phyloP scores from a whole-genome alignment of 805 yeast species.

The Saitoella complicata region DNA sequence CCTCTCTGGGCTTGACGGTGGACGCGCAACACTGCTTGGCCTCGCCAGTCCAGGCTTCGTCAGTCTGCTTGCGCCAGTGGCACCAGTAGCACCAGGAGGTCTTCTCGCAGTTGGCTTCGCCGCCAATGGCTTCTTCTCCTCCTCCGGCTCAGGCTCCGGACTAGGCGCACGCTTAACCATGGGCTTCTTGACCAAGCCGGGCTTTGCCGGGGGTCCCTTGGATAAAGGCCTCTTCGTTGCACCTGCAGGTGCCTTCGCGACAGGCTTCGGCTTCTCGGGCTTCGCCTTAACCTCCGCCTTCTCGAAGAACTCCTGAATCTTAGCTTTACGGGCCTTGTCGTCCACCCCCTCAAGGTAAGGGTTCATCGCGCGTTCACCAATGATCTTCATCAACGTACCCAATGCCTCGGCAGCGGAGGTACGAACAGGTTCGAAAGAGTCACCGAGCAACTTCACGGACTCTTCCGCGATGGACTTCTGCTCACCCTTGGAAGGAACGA shows the following conservation, averaged over 20 bases:
- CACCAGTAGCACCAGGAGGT: constrained; percentile 4
- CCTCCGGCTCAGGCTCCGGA: too few species aligned
- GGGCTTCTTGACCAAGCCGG: constrained; percentile 5
- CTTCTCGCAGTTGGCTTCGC: constrained; percentile 4
- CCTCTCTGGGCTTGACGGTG: background rate
- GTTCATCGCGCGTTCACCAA: constrained; percentile 54
- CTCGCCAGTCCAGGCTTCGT: constrained; percentile 2
- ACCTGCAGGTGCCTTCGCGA: constrained; percentile 10
- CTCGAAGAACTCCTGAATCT: constrained; percentile 45
- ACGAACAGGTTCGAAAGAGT: constrained; percentile 73
- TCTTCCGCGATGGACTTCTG: constrained; percentile 39
- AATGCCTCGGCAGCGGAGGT: constrained; percentile 58
- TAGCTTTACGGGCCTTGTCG: constrained; percentile 45
- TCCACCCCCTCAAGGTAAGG: constrained; percentile 55
- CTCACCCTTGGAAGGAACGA: constrained; percentile 36
- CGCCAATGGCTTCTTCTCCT: constrained; percentile 1
- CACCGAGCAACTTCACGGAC: constrained; percentile 51
- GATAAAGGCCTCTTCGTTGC: constrained; percentile 6
- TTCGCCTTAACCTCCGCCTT: constrained; percentile 39
- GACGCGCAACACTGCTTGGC: constrained; percentile 2
- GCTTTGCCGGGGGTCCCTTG: constrained; percentile 1
- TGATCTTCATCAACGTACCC: constrained; percentile 70
- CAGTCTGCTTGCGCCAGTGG: background rate
- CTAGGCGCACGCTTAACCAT: constrained; percentile 3
- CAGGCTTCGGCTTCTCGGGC: constrained; percentile 18